These are phyloP conservation scores for Rhododendron vialii DNA, from an alignment of 148 eudicot species.

Conservation along the genomic window DNA sequence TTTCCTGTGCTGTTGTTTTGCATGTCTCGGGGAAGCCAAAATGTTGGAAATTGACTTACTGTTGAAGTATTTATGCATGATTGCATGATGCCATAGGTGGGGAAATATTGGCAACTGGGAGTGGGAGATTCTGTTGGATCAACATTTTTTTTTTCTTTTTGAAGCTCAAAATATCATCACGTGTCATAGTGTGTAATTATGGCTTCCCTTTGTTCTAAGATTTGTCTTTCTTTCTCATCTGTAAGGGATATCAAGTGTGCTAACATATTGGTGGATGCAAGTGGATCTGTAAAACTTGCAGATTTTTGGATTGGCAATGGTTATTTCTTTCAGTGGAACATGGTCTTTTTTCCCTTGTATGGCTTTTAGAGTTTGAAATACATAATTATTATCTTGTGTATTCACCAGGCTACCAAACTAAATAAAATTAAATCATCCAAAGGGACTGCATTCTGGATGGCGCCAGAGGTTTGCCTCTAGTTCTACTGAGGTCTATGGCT, in stretches of 20 bases:
- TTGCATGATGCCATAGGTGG: neutral
- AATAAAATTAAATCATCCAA: conserved; percentile 85
- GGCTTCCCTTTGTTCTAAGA: conserved; percentile 1
- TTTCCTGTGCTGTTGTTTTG: neutral
- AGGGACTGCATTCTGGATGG: too few species aligned
- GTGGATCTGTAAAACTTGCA: conserved; percentile 60
- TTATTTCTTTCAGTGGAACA: conserved; percentile 13
- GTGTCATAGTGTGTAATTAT: neutral
- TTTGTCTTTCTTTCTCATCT: conserved; percentile 6
- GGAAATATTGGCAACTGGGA: neutral
- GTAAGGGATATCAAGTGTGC: conserved; percentile 68
- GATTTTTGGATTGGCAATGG: conserved; percentile 80
- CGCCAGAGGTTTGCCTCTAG: conserved; percentile 45
- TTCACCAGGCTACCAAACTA: conserved; percentile 49
- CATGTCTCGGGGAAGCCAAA: neutral
- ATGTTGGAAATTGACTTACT: neutral
- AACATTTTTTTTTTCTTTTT: neutral
- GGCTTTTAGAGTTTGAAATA: neutral
- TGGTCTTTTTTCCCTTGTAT: neutral
- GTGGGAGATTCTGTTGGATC: neutral
- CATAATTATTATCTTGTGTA: neutral
- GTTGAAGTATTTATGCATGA: neutral
- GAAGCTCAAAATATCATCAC: neutral
- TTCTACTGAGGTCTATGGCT: neutral
- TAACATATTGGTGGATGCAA: conserved; percentile 56